Conservation (phyloP, 2,329 filamentous ascomycete genomes). For the Aspergillus texensis region DNA sequence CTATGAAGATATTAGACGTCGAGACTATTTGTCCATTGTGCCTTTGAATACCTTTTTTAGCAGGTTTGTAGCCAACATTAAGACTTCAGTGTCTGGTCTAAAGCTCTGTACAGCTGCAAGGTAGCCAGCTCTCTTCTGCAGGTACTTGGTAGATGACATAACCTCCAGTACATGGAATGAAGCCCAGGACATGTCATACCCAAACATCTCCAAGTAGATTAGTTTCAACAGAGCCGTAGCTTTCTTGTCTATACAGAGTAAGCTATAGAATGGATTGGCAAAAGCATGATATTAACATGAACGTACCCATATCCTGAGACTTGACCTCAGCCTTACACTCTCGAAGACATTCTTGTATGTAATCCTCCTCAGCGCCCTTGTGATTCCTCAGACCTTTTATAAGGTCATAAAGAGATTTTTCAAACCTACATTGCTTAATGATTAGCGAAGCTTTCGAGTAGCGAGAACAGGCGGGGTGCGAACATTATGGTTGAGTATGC, state of each 20-base stretch:
- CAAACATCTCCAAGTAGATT: slow-evolving; percentile 98
- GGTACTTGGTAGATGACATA: slow-evolving; percentile 94
- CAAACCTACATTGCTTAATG: slow-evolving; percentile 69
- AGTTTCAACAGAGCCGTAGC: slow-evolving; percentile 94
- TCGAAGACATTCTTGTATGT: slow-evolving; percentile 88
- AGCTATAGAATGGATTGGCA: slow-evolving; percentile 2
- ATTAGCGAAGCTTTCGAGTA: neutral
- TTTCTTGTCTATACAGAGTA: slow-evolving; percentile 72
- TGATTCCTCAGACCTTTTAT: slow-evolving; percentile 94
- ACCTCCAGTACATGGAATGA: slow-evolving; percentile 98
- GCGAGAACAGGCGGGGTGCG: neutral
- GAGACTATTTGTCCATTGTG: neutral
- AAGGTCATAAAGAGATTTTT: slow-evolving; percentile 98
- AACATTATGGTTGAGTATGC: slow-evolving; percentile 16
- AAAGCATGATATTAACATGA: slow-evolving; percentile 6
- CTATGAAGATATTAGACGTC: slow-evolving; percentile 29
- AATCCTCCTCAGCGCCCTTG: slow-evolving; percentile 92
- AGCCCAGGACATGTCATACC: slow-evolving; percentile 99
- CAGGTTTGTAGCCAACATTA: slow-evolving; percentile 96
- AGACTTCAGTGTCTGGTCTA: slow-evolving; percentile 88
- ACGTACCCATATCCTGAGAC: slow-evolving; percentile 85
- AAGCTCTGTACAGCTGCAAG: slow-evolving; percentile 95
- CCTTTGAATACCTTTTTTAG: slow-evolving; percentile 74
- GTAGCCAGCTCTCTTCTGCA: slow-evolving; percentile 94
- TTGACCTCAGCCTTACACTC: slow-evolving; percentile 94